phyloP scores from a whole-genome alignment of 495 filamentous ascomycete species.

The Penicillium tannophilum region DNA sequence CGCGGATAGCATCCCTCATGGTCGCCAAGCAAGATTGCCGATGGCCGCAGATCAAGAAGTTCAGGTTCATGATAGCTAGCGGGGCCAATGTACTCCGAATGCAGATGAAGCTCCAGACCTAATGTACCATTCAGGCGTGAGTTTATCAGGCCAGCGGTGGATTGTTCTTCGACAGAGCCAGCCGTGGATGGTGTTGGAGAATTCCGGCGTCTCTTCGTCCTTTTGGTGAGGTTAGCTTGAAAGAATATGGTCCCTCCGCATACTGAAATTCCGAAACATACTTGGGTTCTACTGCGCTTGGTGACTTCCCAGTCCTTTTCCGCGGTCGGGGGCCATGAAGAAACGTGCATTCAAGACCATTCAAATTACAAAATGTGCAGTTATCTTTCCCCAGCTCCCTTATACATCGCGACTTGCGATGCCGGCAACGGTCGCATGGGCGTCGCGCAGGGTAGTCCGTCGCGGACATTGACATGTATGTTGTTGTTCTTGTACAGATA shows the following conservation, averaged over 20 bases:
- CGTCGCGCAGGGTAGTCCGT: conserved; percentile 11
- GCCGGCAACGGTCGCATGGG: conserved; percentile 19
- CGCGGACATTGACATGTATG: background rate
- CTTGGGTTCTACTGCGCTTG: conserved; percentile 5
- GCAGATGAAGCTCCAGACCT: conserved; percentile 26
- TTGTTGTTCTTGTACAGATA: background rate
- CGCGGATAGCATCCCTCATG: conserved; percentile 18
- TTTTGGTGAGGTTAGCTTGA: background rate
- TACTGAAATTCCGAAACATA: conserved; percentile 6
- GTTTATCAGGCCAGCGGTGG: conserved; percentile 3
- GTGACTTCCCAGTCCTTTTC: conserved; percentile 10
- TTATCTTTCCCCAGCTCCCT: conserved; percentile 18
- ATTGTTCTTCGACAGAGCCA: conserved; percentile 6
- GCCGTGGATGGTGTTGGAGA: background rate
- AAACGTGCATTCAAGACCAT: conserved; percentile 22
- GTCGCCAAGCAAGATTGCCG: conserved; percentile 4
- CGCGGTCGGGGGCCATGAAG: conserved; percentile 17
- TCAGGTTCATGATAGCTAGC: conserved; percentile 26
- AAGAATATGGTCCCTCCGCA: background rate
- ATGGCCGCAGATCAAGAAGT: conserved; percentile 19
- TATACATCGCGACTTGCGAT: conserved; percentile 24
- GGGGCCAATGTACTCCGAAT: conserved; percentile 27
- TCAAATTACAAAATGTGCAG: conserved; percentile 19
- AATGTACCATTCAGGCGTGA: conserved; percentile 21
- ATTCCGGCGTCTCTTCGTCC: background rate